A percentile compares a stretch with the other conserved stretches of the same genome.
Evolutionary conservation across 352 stramenopile species (phyloP).

Genomic region (Halophytophthora polymorphica): DNA sequence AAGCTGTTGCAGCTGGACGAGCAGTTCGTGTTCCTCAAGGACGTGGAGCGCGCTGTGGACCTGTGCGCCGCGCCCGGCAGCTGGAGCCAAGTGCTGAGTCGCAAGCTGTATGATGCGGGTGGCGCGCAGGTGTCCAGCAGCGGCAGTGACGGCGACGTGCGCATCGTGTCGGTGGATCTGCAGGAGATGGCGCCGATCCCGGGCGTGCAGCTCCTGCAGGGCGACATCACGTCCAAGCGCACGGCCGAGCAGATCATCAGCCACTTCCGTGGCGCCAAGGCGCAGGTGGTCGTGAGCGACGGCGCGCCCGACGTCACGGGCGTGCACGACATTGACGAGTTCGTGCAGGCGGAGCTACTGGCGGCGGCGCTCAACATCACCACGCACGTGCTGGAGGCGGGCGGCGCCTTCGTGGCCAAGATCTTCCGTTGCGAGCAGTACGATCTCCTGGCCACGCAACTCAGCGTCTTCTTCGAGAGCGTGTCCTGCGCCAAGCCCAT

Average conservation of each 20-base stretch:
- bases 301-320: slow-evolving; percentile 99
- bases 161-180: slow-evolving; percentile 97
- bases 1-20: slow-evolving; percentile 99
- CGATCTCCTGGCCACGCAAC: slow-evolving; percentile 94
- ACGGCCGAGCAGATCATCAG: slow-evolving; percentile 96
- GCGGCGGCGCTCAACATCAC: slow-evolving; percentile 98
- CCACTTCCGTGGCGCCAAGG: slow-evolving; percentile 91
- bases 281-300: slow-evolving; percentile 98
- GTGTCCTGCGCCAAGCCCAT: slow-evolving; percentile 97
- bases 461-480: slow-evolving; percentile 94
- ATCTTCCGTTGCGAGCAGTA: slow-evolving; percentile 98
- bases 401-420: slow-evolving; percentile 98
- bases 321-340: slow-evolving; percentile 99
- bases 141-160: slow-evolving; percentile 31
- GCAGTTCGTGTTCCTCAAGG: slow-evolving; percentile 94
- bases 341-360: slow-evolving; percentile 96
- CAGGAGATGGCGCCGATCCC: slow-evolving; percentile 98
- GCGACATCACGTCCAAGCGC: slow-evolving; percentile 94
- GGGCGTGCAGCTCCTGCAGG: slow-evolving; percentile 95
- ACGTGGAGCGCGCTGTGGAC: slow-evolving; percentile 94
- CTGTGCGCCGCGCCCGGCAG: slow-evolving; percentile 97
- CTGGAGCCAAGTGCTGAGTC: slow-evolving; percentile 97
- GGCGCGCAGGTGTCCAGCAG: slow-evolving; percentile 25
- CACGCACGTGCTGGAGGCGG: slow-evolving; percentile 90
- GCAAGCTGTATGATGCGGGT: slow-evolving; percentile 72